Evolutionary conservation across 164 flowering plant genomes (phyloP).

Genomic region (Cinnamomum chago): DNA sequence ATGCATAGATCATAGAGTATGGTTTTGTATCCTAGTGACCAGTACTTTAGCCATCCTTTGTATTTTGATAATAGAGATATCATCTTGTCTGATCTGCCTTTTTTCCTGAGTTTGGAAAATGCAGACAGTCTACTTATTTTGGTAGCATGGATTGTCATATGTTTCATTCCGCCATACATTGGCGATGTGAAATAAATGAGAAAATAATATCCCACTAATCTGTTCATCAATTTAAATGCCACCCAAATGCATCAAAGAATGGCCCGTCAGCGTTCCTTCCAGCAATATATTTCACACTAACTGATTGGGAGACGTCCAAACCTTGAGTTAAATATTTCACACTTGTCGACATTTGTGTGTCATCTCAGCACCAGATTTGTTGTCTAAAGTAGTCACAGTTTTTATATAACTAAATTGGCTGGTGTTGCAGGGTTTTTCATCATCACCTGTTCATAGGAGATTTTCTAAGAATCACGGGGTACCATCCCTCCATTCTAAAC

Average conservation of each 20-base stretch:
- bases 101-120: too few relatives aligned
- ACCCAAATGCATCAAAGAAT: neutral
- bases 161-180: too few relatives aligned
- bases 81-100: too few relatives aligned
- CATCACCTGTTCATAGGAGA: constrained; percentile 30
- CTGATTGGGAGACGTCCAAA: too few relatives aligned
- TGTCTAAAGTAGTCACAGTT: neutral
- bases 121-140: too few relatives aligned
- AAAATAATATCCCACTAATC: too few relatives aligned
- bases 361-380: neutral
- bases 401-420: neutral
- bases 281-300: neutral
- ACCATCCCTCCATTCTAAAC: constrained; percentile 40
- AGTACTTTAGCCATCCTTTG: too few relatives aligned
- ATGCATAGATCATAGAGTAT: too few relatives aligned
- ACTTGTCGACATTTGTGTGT: neutral
- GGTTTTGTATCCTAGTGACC: too few relatives aligned
- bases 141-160: too few relatives aligned
- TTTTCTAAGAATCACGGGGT: constrained; percentile 24
- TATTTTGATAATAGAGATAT: too few relatives aligned
- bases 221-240: neutral
- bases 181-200: neutral
- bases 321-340: too few relatives aligned
- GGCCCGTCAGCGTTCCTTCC: neutral
- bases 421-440: constrained; percentile 39